These are phyloP conservation scores for Lachnellula occidentalis DNA, from an alignment of 2,329 filamentous ascomycete genomes.

Conservation along the genomic window DNA sequence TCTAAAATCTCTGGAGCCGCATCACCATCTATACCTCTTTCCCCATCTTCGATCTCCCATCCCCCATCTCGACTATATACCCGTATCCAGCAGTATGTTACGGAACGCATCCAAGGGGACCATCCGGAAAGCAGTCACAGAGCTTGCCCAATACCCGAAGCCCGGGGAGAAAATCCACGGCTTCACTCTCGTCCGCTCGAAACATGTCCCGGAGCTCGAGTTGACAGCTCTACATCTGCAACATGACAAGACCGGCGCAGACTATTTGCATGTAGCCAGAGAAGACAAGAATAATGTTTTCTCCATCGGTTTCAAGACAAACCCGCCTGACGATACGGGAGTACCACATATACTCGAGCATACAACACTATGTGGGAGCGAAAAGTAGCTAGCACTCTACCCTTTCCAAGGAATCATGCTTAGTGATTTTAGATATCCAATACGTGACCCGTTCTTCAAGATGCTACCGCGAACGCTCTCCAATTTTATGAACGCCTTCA, in stretches of 20 bases:
- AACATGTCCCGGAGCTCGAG: slow-evolving; percentile 91
- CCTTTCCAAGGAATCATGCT: slow-evolving; percentile 21
- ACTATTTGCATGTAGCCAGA: slow-evolving; percentile 90
- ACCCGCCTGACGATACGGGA: slow-evolving; percentile 92
- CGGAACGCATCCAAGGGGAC: slow-evolving; percentile 44
- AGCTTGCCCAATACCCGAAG: slow-evolving; percentile 68
- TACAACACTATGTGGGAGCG: slow-evolving; percentile 90
- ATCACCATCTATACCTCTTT: not conserved
- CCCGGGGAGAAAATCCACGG: slow-evolving; percentile 85
- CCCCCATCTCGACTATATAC: not conserved
- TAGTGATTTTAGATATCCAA: slow-evolving; percentile 65
- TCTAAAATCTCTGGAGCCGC: not conserved
- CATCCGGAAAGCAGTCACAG: slow-evolving; percentile 62
- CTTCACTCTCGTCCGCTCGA: slow-evolving; percentile 82
- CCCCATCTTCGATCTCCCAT: not conserved
- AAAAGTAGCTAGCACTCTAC: slow-evolving; percentile 57
- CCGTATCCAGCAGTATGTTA: slow-evolving; percentile 37
- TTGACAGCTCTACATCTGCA: slow-evolving; percentile 84
- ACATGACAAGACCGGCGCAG: slow-evolving; percentile 92
- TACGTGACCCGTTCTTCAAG: slow-evolving; percentile 98
- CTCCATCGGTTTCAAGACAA: slow-evolving; percentile 98
- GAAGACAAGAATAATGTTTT: slow-evolving; percentile 99
- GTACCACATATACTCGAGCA: slow-evolving; percentile 97
- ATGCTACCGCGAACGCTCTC: slow-evolving; percentile 98
- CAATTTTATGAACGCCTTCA: slow-evolving; percentile 99